Percentiles rank a stretch among this genome's conserved stretches.
Conservation (phyloP, 2,329 filamentous ascomycete species). For the Lasiodiplodia citricola region DNA sequence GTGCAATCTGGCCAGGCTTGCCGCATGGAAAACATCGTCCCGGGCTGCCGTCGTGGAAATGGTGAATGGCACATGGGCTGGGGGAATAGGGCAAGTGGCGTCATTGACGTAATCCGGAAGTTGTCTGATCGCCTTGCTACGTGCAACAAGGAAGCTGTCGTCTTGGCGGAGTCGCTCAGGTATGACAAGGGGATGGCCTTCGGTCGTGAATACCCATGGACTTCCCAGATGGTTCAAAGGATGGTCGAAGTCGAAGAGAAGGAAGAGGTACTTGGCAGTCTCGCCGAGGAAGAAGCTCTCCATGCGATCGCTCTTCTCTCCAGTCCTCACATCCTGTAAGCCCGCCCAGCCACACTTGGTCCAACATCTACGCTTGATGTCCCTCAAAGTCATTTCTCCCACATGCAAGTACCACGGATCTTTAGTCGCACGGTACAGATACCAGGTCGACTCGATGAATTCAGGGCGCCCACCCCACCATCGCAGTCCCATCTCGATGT, state of each 20-base stretch:
- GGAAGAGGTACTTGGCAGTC: conserved; percentile 92
- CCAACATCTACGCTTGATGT: conserved; percentile 88
- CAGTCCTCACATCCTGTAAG: conserved; percentile 64
- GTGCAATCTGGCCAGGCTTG: conserved; percentile 81
- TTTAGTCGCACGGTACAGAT: conserved; percentile 89
- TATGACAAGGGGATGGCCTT: conserved; percentile 91
- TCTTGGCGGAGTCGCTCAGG: conserved; percentile 55
- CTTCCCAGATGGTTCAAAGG: conserved; percentile 86
- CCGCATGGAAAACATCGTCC: conserved; percentile 84
- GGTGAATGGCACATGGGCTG: conserved; percentile 66
- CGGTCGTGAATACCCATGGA: conserved; percentile 91
- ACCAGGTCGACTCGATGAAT: conserved; percentile 96
- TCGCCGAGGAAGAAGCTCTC: conserved; percentile 98
- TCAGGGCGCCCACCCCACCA: conserved; percentile 98
- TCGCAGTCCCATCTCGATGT: conserved; percentile 82
- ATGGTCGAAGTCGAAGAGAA: conserved; percentile 85
- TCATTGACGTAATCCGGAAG: conserved; percentile 20
- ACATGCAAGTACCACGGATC: conserved; percentile 97
- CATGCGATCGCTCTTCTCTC: conserved; percentile 92
- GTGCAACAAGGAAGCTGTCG: conserved; percentile 23
- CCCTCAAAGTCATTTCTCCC: conserved; percentile 90
- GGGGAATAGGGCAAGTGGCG: conserved; percentile 69
- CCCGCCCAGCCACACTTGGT: conserved; percentile 93
- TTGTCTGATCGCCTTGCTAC: background rate
- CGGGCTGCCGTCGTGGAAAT: conserved; percentile 81